Base-by-base conservation (phyloP, 2,329 filamentous ascomycete species). In the Neurospora crassa region DNA sequence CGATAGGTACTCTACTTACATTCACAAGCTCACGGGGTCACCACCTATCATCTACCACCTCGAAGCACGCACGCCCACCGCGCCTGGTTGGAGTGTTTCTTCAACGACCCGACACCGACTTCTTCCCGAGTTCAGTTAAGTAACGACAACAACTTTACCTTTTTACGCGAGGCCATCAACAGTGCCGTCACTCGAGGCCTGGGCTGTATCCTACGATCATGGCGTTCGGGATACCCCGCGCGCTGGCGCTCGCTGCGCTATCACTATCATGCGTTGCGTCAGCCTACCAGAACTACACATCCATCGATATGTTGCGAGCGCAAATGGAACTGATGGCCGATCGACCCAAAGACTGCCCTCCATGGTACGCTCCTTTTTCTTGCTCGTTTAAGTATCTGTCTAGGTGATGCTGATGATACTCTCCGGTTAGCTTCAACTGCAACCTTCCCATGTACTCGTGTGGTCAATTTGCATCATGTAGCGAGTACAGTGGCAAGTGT, bases 401-500 rank as follows among this genome's bases (percentile, higher is more conserved):
- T 40, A 11, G 14, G 41, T 24, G 20, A 72, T 70, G 70, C 76
- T 78, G 43, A 76, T 53, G 10, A 69, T 40, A 45, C 1, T 68
- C 53, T 53, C 47, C 70, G 68, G 78, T 76, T 75, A 95, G 96
- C 84, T 99, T 99, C 87, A 98, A 99, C 87, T 99, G 96, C 83
- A 92, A 97, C 72, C 88, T 99, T 18, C 94, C 96, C 40, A 93
- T 92, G 74, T 96, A 97, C 80, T 90, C 89, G 74, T 99, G 96
- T 81, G 90, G 92, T 74, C 96, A 99, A 82, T 99, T 92, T 79
- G 92, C 94, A 43, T 86, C 89, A 42, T 99, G 96, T 81, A 96
- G 96, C 80, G 89, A 91, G 78, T 94, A 90, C 78, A 97, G 93
- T 77, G 96, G 96, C 68, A 94, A 96, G 84, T 99, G 96, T 82